These are phyloP conservation scores for Metarhizium sp. DNA, from an alignment of 2,329 filamentous ascomycete genomes.

Conservation along the genomic window DNA sequence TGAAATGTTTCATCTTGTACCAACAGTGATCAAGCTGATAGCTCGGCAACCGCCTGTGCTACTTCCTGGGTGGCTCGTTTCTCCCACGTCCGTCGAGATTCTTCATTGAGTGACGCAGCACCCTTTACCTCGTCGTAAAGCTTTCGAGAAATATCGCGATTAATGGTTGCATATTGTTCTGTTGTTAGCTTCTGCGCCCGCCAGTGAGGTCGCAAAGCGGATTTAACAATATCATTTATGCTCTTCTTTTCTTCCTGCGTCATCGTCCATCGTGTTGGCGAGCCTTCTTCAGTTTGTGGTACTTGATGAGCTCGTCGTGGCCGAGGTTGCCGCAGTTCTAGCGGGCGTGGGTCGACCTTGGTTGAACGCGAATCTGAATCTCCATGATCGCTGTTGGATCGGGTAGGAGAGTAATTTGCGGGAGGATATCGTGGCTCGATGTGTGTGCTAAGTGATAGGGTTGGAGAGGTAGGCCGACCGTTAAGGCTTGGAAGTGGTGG, in stretches of 20 bases:
- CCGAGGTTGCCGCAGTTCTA: slow-evolving; percentile 44
- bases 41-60: slow-evolving; percentile 56
- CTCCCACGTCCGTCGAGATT: slow-evolving; percentile 62
- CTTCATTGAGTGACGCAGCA: slow-evolving; percentile 50
- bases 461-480: slow-evolving; percentile 53
- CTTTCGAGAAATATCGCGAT: slow-evolving; percentile 78
- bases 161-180: slow-evolving; percentile 88
- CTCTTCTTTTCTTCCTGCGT: slow-evolving; percentile 79
- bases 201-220: slow-evolving; percentile 75
- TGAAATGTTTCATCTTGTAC: slow-evolving; percentile 14
- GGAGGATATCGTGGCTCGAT: slow-evolving; percentile 68
- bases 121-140: slow-evolving; percentile 64
- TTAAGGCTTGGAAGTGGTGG: slow-evolving; percentile 49
- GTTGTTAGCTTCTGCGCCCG: slow-evolving; percentile 69
- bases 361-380: slow-evolving; percentile 30
- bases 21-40: slow-evolving; percentile 33
- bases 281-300: slow-evolving; percentile 49
- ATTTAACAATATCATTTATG: slow-evolving; percentile 80
- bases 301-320: slow-evolving; percentile 35
- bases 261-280: slow-evolving; percentile 56
- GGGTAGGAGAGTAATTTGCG: slow-evolving; percentile 60
- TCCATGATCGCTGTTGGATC: slow-evolving; percentile 33
- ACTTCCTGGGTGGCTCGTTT: slow-evolving; percentile 72
- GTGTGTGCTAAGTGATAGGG: slow-evolving; percentile 57
- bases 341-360: slow-evolving; percentile 18